These are phyloP conservation scores for Psidium guajava DNA, from an alignment of 345 rosid species.

Conservation along the genomic window DNA sequence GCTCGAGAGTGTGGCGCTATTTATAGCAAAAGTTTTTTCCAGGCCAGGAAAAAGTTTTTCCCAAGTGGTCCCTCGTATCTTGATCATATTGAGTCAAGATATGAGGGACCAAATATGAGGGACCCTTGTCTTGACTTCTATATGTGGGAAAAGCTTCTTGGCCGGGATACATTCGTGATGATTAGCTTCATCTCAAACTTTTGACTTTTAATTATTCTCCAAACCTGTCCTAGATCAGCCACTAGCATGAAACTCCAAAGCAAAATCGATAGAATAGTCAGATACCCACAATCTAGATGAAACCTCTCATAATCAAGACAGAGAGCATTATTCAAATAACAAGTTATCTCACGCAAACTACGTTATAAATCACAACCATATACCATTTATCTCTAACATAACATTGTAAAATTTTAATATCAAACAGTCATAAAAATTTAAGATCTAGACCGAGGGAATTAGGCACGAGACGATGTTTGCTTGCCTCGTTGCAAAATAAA, in stretches of 20 bases:
- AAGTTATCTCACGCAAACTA: neutral
- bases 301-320: neutral
- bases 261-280: neutral
- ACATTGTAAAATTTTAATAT: neutral
- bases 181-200: neutral
- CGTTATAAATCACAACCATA: neutral
- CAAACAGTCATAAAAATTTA: neutral
- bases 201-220: neutral
- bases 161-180: neutral
- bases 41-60: too few relatives aligned
- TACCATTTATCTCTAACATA: too few relatives aligned
- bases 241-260: neutral
- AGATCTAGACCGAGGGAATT: neutral
- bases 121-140: too few relatives aligned
- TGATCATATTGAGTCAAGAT: too few relatives aligned
- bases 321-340: neutral
- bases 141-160: too few relatives aligned
- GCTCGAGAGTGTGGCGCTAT: too few relatives aligned
- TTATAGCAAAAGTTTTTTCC: too few relatives aligned
- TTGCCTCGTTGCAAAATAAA: neutral
- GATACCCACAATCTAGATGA: neutral
- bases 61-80: too few relatives aligned
- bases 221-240: neutral
- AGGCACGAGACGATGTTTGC: neutral
- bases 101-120: too few relatives aligned